These are phyloP conservation scores for Voacanga thouarsii DNA, from an alignment of 257 asterid species.

Conservation along the genomic window DNA sequence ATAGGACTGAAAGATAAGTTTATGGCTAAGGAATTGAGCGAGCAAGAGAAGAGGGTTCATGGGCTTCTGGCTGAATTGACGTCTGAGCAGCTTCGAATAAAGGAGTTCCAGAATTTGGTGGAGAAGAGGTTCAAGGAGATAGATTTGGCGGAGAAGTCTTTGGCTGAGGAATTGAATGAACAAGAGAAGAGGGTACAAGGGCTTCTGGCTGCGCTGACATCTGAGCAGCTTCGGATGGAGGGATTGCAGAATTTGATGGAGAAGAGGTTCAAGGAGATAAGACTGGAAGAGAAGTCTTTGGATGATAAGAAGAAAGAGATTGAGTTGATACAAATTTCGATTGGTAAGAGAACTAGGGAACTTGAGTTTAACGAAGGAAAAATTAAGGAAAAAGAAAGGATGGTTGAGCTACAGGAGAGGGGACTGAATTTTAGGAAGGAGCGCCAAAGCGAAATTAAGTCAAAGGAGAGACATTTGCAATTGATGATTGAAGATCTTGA, in stretches of 20 bases:
- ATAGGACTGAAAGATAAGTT: conserved; percentile 8
- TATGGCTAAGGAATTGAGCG: conserved; percentile 16
- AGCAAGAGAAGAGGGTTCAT: conserved; percentile 20
- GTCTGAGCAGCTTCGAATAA: not conserved
- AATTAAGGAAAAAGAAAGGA: conserved; percentile 14
- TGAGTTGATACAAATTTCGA: conserved; percentile 17
- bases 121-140: conserved; percentile 15
- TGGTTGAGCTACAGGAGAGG: conserved; percentile 23
- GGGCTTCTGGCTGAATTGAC: conserved; percentile 4
- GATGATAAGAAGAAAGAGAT: conserved; percentile 20
- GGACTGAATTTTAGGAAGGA: conserved; percentile 15
- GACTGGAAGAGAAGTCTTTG: conserved; percentile 5
- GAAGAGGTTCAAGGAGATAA: conserved; percentile 13
- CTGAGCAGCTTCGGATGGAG: conserved; percentile 2
- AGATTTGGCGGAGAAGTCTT: conserved; percentile 3
- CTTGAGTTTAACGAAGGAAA: conserved; percentile 23
- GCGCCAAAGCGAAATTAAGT: conserved; percentile 17
- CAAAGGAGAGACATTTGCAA: conserved; percentile 1
- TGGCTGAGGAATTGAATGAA: conserved; percentile 18
- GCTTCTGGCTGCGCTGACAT: conserved; percentile 6
- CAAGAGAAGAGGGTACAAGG: conserved; percentile 21
- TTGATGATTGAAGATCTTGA: conserved; percentile 23
- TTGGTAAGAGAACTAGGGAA: conserved; percentile 26
- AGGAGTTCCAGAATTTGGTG: not conserved
- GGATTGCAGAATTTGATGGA: not conserved